Conservation (phyloP, 1,284 basidiomycete species). For the Filobasidium uniguttulatum region DNA sequence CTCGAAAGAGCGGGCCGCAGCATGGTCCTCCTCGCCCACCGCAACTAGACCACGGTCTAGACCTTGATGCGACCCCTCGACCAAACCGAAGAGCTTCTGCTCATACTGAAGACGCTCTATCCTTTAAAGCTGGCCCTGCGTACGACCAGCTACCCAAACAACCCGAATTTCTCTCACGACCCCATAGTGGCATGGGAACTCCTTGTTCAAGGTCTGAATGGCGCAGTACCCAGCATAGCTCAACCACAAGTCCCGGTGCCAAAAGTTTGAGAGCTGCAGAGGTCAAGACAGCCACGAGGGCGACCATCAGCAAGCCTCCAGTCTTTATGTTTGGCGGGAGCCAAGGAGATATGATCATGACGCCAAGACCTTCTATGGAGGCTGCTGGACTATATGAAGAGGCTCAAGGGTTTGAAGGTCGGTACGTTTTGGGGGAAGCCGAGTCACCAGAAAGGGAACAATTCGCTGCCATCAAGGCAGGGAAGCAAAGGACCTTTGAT, state of each 20-base stretch:
- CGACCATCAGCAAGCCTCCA: conserved; percentile 9
- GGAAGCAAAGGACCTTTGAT: too few species aligned
- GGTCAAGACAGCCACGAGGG: conserved; percentile 11
- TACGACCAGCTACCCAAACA: neutral
- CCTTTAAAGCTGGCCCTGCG: neutral
- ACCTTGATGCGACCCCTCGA: too few species aligned
- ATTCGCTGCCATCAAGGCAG: too few species aligned
- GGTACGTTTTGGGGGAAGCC: too few species aligned
- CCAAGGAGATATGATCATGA: conserved; percentile 12
- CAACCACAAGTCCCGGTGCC: conserved; percentile 7
- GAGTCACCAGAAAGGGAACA: too few species aligned
- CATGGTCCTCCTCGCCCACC: too few species aligned
- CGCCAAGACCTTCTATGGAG: conserved; percentile 4
- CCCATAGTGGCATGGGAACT: neutral
- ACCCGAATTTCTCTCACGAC: neutral
- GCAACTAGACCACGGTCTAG: too few species aligned
- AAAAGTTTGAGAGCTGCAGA: conserved; percentile 12
- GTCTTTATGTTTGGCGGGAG: conserved; percentile 12
- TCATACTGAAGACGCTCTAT: neutral
- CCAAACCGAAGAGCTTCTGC: too few species aligned
- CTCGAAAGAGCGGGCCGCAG: too few species aligned
- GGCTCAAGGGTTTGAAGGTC: neutral
- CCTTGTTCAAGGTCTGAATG: neutral
- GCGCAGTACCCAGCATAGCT: too few species aligned
- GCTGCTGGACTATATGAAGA: neutral